phyloP scores from a whole-genome alignment of 208 protist species.

The Phytomonas sp. region DNA sequence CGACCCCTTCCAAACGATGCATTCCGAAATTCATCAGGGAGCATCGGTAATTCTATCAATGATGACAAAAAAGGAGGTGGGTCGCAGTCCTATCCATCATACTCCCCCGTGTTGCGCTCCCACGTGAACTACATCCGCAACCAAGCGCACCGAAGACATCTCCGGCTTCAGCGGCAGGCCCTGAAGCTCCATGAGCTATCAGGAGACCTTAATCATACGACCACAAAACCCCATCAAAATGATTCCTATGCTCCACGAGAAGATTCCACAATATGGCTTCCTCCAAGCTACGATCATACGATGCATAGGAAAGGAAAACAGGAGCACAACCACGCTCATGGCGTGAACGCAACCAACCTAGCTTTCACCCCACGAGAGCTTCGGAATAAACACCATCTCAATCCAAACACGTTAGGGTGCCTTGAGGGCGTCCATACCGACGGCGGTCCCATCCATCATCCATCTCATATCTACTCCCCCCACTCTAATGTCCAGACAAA shows the following conservation, averaged over 20 bases:
- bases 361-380: not conserved
- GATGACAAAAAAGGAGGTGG: not conserved
- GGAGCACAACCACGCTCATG: not conserved
- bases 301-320: not conserved
- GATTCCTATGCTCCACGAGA: not conserved
- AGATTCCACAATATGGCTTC: not conserved
- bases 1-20: not conserved
- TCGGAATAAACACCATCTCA: not conserved
- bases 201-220: not conserved
- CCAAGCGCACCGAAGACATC: not conserved
- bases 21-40: not conserved
- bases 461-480: not conserved
- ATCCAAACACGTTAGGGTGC: not conserved
- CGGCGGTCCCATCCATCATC: not conserved
- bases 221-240: not conserved
- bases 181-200: not conserved
- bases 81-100: not conserved
- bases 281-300: not conserved
- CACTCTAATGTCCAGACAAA: not conserved
- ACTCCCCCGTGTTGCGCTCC: not conserved
- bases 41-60: not conserved
- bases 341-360: not conserved
- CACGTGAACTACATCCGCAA: constrained; percentile 1
- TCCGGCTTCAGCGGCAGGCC: not conserved
- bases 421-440: not conserved